Conservation (phyloP, 2,329 filamentous ascomycete species). For the Exserohilum rostratum region DNA sequence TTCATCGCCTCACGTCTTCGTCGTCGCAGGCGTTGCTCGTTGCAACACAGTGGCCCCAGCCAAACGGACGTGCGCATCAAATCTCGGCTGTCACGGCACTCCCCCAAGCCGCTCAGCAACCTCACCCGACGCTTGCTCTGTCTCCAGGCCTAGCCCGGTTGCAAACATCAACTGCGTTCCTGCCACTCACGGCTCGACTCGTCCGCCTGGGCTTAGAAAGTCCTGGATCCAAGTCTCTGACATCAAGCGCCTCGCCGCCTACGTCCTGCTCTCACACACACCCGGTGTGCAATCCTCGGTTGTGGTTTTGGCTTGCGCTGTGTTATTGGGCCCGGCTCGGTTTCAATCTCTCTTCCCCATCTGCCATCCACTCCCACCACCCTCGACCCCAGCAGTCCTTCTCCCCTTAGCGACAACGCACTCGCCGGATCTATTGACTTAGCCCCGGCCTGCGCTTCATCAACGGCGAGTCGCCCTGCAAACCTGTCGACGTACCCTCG, state of each 20-base stretch:
- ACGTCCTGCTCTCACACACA: conserved; percentile 7
- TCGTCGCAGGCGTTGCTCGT: conserved; percentile 30
- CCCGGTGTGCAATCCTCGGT: conserved; percentile 11
- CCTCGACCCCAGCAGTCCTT: conserved; percentile 22
- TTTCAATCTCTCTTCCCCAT: conserved; percentile 25
- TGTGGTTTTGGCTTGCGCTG: conserved; percentile 15
- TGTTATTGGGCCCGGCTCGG: conserved; percentile 17
- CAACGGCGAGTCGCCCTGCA: conserved; percentile 13
- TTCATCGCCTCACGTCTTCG: conserved; percentile 16
- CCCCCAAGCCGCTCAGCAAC: conserved; percentile 13
- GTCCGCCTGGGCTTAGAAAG: conserved; percentile 5
- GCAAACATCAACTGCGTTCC: conserved; percentile 8
- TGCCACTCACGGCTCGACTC: conserved; percentile 9
- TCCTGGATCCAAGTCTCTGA: conserved; percentile 8
- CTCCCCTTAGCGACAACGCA: conserved; percentile 21
- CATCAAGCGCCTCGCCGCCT: conserved; percentile 16
- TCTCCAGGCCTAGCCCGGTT: conserved; percentile 8
- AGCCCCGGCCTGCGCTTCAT: conserved; percentile 40
- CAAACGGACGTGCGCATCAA: conserved; percentile 16
- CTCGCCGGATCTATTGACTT: conserved; percentile 50
- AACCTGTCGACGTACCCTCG: conserved; percentile 19
- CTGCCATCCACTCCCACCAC: conserved; percentile 4
- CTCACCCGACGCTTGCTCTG: conserved; percentile 16
- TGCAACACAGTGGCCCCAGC: conserved; percentile 18
- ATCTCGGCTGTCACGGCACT: conserved; percentile 17